phyloP scores from a whole-genome alignment of 2,329 filamentous ascomycete species.

The Teratosphaeriaceae sp. region DNA sequence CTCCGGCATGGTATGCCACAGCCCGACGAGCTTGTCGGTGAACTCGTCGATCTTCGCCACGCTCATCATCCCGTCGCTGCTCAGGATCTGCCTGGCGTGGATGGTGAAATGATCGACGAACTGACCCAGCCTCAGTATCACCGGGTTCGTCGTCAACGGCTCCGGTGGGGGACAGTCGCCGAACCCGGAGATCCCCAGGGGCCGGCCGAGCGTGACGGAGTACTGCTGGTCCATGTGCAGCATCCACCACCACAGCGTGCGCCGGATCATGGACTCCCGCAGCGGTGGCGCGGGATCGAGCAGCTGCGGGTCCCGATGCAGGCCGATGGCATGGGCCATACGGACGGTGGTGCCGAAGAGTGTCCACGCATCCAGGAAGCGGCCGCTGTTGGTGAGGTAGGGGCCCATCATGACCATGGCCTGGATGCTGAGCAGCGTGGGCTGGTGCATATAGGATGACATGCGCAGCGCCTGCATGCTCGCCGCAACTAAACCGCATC shows the following conservation, averaged over 20 bases:
- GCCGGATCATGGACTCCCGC: slow-evolving; percentile 36
- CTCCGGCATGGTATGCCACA: slow-evolving; percentile 43
- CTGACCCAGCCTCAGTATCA: slow-evolving; percentile 38
- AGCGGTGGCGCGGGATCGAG: slow-evolving; percentile 37
- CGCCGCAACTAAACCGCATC: slow-evolving; percentile 35
- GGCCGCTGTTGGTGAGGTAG: slow-evolving; percentile 44
- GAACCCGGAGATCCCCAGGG: slow-evolving; percentile 43
- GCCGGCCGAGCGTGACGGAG: slow-evolving; percentile 43
- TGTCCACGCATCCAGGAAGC: slow-evolving; percentile 45
- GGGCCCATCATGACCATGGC: slow-evolving; percentile 43
- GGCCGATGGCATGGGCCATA: slow-evolving; percentile 43
- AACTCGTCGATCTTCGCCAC: slow-evolving; percentile 41
- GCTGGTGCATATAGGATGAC: slow-evolving; percentile 43
- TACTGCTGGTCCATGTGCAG: slow-evolving; percentile 48
- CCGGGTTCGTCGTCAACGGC: slow-evolving; percentile 38
- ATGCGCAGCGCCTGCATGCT: slow-evolving; percentile 46
- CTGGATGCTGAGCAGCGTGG: slow-evolving; percentile 41
- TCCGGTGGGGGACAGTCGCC: slow-evolving; percentile 44
- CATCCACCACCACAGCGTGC: slow-evolving; percentile 47
- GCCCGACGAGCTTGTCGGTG: slow-evolving; percentile 36
- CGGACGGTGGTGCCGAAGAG: slow-evolving; percentile 44
- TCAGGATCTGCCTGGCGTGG: slow-evolving; percentile 42
- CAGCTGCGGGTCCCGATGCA: slow-evolving; percentile 43
- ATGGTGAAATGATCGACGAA: slow-evolving; percentile 43
- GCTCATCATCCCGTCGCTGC: slow-evolving; percentile 35